Evolutionary conservation across 164 flowering plant genomes (phyloP).

Genomic region (Brasenia schreberi): DNA sequence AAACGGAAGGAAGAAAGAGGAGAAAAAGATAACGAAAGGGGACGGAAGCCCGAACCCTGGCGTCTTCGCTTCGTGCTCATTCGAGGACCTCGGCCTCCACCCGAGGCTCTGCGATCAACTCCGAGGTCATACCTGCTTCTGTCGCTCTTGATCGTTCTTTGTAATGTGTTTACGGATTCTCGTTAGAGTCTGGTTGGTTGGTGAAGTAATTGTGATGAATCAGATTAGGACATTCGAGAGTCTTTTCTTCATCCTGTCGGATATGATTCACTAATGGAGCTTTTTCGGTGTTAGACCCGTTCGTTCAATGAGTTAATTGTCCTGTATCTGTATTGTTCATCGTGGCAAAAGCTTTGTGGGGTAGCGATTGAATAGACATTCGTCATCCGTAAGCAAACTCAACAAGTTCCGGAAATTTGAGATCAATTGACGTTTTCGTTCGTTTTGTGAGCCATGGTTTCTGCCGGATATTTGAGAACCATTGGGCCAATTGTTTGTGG

Average conservation of each 20-base stretch:
- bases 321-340: no score
- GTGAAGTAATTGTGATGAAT: background rate
- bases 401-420: no score
- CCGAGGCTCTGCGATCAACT: conserved; percentile 63
- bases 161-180: background rate
- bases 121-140: conserved; percentile 25
- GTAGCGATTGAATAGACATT: background rate
- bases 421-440: no score
- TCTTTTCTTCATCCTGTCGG: background rate
- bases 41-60: background rate
- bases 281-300: no score
- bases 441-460: no score
- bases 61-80: conserved; percentile 62
- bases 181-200: background rate
- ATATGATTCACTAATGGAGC: no score
- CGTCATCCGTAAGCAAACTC: background rate
- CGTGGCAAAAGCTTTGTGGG: background rate
- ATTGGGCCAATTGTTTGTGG: no score
- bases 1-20: background rate
- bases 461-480: no score
- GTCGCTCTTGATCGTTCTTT: background rate
- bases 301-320: no score
- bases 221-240: background rate
- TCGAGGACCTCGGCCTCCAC: conserved; percentile 71
- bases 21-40: background rate